Conservation (phyloP, 164 flowering plant genomes). For the Liriodendron chinense region DNA sequence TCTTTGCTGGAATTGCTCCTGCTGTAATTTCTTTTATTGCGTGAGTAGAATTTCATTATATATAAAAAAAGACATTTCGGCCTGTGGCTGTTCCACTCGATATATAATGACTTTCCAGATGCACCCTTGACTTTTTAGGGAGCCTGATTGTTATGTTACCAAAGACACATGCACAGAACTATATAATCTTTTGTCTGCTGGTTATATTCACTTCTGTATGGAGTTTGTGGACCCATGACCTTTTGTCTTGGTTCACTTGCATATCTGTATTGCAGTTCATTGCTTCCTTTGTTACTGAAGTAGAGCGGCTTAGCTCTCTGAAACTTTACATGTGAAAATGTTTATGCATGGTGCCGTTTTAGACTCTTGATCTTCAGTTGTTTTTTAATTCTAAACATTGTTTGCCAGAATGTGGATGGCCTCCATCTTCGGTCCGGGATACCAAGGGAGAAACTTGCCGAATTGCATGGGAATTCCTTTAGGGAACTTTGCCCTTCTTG, state of each 20-base stretch:
- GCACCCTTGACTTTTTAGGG: background rate
- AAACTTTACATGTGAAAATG: no score
- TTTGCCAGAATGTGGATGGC: conserved; percentile 84
- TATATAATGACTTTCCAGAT: background rate
- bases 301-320: no score
- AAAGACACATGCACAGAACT: no score
- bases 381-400: background rate
- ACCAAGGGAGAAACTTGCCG: conserved; percentile 90
- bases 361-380: background rate
- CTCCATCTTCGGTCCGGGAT: conserved; percentile 98
- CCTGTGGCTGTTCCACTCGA: background rate
- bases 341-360: background rate
- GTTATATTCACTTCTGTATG: background rate
- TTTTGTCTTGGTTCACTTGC: background rate
- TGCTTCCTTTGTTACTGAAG: no score
- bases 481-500: conserved; percentile 87
- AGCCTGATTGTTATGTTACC: background rate
- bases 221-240: background rate
- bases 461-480: conserved; percentile 96
- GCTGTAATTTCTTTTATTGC: no score
- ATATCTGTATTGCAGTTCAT: no score
- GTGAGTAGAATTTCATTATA: background rate
- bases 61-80: background rate
- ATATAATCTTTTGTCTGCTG: background rate
- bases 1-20: no score